Conservation (phyloP, 352 stramenopile species). For the Phytophthora sansomeana region DNA sequence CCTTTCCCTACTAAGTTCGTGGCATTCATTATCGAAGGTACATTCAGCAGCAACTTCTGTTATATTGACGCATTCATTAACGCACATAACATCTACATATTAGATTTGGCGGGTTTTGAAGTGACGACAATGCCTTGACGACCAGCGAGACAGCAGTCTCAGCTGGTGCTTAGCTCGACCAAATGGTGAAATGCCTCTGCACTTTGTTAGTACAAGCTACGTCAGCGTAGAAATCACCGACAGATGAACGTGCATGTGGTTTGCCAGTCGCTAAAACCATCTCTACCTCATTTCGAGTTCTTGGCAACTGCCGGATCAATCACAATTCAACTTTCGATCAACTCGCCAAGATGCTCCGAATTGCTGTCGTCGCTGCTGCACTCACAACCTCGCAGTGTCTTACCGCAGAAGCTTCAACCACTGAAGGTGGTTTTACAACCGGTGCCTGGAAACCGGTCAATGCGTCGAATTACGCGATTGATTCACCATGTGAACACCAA, state of each 20-base stretch:
- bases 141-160: constrained; percentile 14
- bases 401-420: constrained; percentile 1
- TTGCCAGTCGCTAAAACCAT: background rate
- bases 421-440: constrained; percentile 47
- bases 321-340: constrained; percentile 15
- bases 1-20: constrained; percentile 7
- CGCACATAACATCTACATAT: background rate
- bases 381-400: constrained; percentile 8
- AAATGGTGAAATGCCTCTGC: constrained; percentile 21
- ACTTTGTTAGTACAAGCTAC: background rate
- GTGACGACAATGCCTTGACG: constrained; percentile 9
- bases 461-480: constrained; percentile 45
- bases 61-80: background rate
- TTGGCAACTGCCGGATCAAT: background rate
- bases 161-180: constrained; percentile 1
- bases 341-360: constrained; percentile 16
- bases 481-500: constrained; percentile 45
- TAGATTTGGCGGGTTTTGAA: constrained; percentile 15
- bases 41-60: background rate
- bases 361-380: constrained; percentile 5
- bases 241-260: constrained; percentile 16
- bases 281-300: constrained; percentile 14
- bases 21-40: background rate
- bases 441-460: constrained; percentile 44
- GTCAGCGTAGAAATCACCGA: constrained; percentile 14